Percentiles rank a stretch among this genome's conserved stretches.
Evolutionary conservation across 106 monocot species (phyloP).

Genomic region (Dioscorea dumetorum): DNA sequence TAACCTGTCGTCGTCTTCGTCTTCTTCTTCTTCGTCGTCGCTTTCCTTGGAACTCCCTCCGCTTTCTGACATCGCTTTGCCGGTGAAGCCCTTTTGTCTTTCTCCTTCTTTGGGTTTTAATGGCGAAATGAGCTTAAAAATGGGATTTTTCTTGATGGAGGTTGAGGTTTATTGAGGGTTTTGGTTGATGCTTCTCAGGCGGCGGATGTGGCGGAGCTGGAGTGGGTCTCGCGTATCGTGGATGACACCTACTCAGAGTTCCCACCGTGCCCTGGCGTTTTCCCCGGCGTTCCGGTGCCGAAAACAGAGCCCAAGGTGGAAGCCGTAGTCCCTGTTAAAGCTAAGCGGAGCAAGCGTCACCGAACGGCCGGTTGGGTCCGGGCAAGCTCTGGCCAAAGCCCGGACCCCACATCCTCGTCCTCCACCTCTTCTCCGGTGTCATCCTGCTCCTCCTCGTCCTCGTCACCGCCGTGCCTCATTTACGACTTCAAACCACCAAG

Average conservation of each 20-base stretch:
- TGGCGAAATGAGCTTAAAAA: neutral
- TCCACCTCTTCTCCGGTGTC: conserved; percentile 12
- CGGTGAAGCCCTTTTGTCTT: conserved; percentile 18
- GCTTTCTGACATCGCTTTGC: conserved; percentile 30
- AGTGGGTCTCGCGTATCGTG: conserved; percentile 70
- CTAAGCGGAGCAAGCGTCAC: conserved; percentile 60
- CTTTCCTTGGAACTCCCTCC: conserved; percentile 23
- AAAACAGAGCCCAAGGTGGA: conserved; percentile 7
- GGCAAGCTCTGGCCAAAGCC: conserved; percentile 12
- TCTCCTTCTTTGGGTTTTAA: neutral
- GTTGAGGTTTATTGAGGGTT: neutral
- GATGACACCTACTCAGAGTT: conserved; percentile 63
- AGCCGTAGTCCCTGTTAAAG: conserved; percentile 35
- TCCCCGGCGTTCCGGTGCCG: neutral
- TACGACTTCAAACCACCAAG: conserved; percentile 6
- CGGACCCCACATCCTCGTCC: conserved; percentile 6
- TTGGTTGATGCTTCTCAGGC: conserved; percentile 19
- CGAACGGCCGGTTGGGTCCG: conserved; percentile 23
- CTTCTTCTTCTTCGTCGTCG: conserved; percentile 13
- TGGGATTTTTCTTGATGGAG: neutral
- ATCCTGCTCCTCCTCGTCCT: conserved; percentile 5
- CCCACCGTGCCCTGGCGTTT: conserved; percentile 7
- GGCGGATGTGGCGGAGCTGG: conserved; percentile 55
- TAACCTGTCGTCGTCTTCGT: too few species aligned
- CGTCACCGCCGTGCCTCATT: neutral